Evolutionary conservation across 495 filamentous ascomycete species (phyloP), one percentile per base, ranked within the genome.

Genomic region (Penicillium atrosanguineum): DNA sequence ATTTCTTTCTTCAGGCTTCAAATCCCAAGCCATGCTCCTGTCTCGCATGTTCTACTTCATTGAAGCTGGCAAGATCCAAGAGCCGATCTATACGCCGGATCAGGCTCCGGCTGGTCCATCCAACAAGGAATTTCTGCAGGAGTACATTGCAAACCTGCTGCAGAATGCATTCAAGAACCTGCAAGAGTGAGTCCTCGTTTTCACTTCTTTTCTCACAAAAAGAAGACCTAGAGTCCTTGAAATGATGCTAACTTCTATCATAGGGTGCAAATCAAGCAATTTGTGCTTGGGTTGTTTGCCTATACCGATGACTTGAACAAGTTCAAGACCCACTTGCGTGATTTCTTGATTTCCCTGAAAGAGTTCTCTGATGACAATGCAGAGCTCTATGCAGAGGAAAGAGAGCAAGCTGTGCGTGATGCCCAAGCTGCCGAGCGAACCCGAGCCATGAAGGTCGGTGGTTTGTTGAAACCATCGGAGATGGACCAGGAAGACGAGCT

Each of bases 11-110:
- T 20, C 46, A 84, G 83, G 94, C 0, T 99, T 97, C 79, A 99
- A 97, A 74, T 89, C 89, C 9, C 94, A 99, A 71, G 91, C 92
- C 1, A 82, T 93, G 80, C 78, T 99, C 38, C 76, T 99, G 44
- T 90, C 93, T 43, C 87, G 91, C 59, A 93, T 99, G 87, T 97
- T 98, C 75, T 92, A 89, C 74, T 91, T 97, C 44, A 83, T 96
- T 14, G 81, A 86, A 47, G 78, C 82, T 3, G 88, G 89, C 23
- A 96, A 94, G 77, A 89, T 98, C 52, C 84, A 88, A 57, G 89
- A 92, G 20, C 93, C 95, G 0, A 87, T 98, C 52, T 97, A 97
- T 71, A 68, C 77, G 1, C 78, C 85, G 41, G 88, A 90, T 5
- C 90, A 95, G 70, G 93, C 90, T 1, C 85, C 85, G 39, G 70